These are phyloP conservation scores for Globisporangium iwayamae DNA, from an alignment of 352 stramenopile species.

Conservation along the genomic window DNA sequence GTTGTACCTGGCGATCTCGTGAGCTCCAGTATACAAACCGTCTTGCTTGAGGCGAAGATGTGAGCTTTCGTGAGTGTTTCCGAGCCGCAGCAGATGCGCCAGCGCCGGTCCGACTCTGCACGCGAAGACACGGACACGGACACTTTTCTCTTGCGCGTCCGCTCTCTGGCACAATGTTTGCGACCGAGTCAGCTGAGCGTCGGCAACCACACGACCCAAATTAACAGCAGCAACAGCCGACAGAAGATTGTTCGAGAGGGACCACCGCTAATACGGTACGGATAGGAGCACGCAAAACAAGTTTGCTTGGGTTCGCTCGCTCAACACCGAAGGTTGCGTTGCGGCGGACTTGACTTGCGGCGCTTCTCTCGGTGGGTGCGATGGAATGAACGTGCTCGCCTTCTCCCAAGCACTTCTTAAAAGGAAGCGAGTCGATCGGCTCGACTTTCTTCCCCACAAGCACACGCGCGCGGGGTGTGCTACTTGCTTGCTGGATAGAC, in stretches of 20 bases:
- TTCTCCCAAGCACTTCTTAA: not conserved
- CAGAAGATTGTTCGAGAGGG: not conserved
- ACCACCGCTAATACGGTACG: not conserved
- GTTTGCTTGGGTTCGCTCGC: not conserved
- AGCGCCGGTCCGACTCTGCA: not conserved
- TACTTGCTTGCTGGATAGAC: not conserved
- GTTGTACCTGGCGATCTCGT: not conserved
- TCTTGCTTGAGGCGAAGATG: not conserved
- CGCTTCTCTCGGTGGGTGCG: not conserved
- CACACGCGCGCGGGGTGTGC: not conserved
- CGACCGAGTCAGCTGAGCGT: constrained; percentile 5
- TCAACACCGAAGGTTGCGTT: not conserved
- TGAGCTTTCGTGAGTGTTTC: constrained; percentile 6
- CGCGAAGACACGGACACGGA: not conserved
- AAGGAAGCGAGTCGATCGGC: not conserved
- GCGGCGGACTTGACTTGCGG: not conserved
- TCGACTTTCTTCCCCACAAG: not conserved
- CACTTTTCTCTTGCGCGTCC: not conserved
- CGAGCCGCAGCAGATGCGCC: not conserved
- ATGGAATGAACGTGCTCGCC: not conserved
- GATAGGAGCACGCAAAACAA: not conserved
- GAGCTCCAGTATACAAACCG: constrained; percentile 6
- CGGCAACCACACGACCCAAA: not conserved
- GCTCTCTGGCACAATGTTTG: constrained; percentile 5
- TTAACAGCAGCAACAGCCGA: not conserved